Evolutionary conservation across 2,329 filamentous ascomycete species (phyloP).

Genomic region (Westerdykella aurantiaca): DNA sequence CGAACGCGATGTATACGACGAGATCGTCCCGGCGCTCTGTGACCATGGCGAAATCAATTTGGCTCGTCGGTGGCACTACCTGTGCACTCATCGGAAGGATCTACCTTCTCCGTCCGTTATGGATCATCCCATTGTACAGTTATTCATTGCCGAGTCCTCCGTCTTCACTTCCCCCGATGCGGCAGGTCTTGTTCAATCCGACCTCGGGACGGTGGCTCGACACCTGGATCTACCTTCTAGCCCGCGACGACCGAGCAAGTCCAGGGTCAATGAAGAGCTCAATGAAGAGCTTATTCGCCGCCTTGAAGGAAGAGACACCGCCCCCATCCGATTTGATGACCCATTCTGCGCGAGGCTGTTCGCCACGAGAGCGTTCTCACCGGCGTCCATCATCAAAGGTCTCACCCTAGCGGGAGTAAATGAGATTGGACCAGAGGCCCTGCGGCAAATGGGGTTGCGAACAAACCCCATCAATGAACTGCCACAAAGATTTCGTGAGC

Average conservation of each 20-base stretch:
- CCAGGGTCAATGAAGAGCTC: slow-evolving; percentile 8
- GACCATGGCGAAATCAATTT: slow-evolving; percentile 16
- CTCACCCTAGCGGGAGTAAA: slow-evolving; percentile 65
- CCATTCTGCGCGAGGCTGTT: slow-evolving; percentile 73
- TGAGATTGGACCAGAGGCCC: slow-evolving; percentile 65
- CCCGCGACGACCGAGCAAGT: slow-evolving; percentile 1
- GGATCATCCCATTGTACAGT: slow-evolving; percentile 22
- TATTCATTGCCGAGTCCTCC: slow-evolving; percentile 24
- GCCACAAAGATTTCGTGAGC: slow-evolving; percentile 52
- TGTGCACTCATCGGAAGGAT: slow-evolving; percentile 35
- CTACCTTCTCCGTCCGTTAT: slow-evolving; percentile 32
- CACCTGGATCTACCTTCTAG: not conserved
- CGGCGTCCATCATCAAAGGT: slow-evolving; percentile 66
- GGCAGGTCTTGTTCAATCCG: not conserved
- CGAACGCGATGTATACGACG: slow-evolving; percentile 40
- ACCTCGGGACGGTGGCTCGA: not conserved
- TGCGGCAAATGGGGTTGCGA: slow-evolving; percentile 71
- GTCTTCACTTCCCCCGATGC: slow-evolving; percentile 6
- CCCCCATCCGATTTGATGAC: slow-evolving; percentile 50
- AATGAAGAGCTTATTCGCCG: slow-evolving; percentile 30
- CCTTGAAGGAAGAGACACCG: slow-evolving; percentile 39
- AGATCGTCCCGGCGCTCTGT: slow-evolving; percentile 33
- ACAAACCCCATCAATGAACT: slow-evolving; percentile 54
- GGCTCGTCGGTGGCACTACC: slow-evolving; percentile 38
- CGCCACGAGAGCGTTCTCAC: slow-evolving; percentile 66